These are phyloP conservation scores for Penicillium sp. DNA, from an alignment of 2,329 filamentous ascomycete species.

Conservation along the genomic window DNA sequence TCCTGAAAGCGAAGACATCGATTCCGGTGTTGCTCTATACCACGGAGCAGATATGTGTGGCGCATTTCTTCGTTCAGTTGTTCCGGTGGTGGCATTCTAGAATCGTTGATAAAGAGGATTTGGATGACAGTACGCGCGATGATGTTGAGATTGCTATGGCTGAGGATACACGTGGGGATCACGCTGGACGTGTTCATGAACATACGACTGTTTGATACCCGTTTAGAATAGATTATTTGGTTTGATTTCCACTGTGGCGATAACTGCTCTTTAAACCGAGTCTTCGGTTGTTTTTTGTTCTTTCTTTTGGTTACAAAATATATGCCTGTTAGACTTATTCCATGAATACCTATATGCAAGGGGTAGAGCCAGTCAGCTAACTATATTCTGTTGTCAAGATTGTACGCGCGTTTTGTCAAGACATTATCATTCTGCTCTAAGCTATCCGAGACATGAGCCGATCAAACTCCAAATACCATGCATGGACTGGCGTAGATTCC, in stretches of 20 bases:
- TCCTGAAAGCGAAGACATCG: conserved; percentile 39
- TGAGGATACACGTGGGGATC: conserved; percentile 1
- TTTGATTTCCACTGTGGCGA: neutral
- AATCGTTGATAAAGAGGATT: conserved; percentile 20
- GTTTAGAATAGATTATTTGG: neutral
- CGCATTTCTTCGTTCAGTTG: conserved; percentile 41
- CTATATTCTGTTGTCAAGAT: neutral
- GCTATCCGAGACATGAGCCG: neutral
- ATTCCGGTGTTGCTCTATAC: conserved; percentile 43
- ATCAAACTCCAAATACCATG: neutral
- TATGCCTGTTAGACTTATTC: neutral
- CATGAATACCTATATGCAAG: neutral
- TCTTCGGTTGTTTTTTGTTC: neutral
- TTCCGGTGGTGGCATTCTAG: conserved; percentile 34
- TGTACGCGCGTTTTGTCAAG: neutral
- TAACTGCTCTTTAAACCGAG: neutral
- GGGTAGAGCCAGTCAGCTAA: neutral
- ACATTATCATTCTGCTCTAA: neutral
- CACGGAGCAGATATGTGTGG: conserved; percentile 42
- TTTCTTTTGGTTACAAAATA: neutral
- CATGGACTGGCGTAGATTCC: neutral
- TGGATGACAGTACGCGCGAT: conserved; percentile 1
- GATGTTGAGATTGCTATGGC: conserved; percentile 14
- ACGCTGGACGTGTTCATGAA: conserved; percentile 5
- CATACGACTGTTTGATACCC: conserved; percentile 3